Percentiles rank a stretch among this genome's conserved stretches.
Evolutionary conservation across 495 filamentous ascomycete genomes (phyloP).

Genomic region (Penicillium ucsense): DNA sequence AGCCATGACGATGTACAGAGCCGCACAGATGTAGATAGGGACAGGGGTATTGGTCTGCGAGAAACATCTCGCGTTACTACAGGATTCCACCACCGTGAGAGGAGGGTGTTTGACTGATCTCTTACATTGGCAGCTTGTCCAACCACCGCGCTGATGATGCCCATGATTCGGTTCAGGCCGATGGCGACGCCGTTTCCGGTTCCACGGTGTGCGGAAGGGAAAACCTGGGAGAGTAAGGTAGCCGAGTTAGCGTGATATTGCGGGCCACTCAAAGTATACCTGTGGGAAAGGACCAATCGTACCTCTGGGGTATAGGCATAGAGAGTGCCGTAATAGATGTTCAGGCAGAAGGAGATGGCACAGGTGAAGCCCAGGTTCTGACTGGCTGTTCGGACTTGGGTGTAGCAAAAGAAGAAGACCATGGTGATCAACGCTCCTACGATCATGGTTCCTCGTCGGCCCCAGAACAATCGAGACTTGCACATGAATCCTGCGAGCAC

Average conservation of each 20-base stretch:
- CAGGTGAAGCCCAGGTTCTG: constrained; percentile 59
- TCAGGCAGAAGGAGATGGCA: constrained; percentile 55
- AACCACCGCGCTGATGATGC: constrained; percentile 59
- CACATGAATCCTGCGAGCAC: constrained; percentile 57
- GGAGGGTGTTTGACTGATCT: no score
- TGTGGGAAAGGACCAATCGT: background rate
- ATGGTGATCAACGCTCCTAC: constrained; percentile 52
- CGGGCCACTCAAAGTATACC: background rate
- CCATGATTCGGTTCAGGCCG: constrained; percentile 61
- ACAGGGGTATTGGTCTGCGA: constrained; percentile 43
- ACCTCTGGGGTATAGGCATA: constrained; percentile 52
- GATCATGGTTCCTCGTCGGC: constrained; percentile 56
- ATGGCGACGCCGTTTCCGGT: constrained; percentile 65
- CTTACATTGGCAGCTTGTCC: constrained; percentile 44
- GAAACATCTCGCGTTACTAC: no score
- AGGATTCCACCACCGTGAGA: no score
- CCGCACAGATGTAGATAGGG: constrained; percentile 62
- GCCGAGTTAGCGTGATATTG: background rate
- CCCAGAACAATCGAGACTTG: constrained; percentile 43
- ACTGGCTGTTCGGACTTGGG: constrained; percentile 45
- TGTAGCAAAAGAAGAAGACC: constrained; percentile 64
- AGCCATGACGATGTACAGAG: constrained; percentile 57
- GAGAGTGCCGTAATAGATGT: constrained; percentile 63
- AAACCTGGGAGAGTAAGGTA: constrained; percentile 5
- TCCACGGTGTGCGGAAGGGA: constrained; percentile 59